Base-by-base conservation (phyloP, 2,329 filamentous ascomycete genomes). In the Lasiodiplodia theobromae region DNA sequence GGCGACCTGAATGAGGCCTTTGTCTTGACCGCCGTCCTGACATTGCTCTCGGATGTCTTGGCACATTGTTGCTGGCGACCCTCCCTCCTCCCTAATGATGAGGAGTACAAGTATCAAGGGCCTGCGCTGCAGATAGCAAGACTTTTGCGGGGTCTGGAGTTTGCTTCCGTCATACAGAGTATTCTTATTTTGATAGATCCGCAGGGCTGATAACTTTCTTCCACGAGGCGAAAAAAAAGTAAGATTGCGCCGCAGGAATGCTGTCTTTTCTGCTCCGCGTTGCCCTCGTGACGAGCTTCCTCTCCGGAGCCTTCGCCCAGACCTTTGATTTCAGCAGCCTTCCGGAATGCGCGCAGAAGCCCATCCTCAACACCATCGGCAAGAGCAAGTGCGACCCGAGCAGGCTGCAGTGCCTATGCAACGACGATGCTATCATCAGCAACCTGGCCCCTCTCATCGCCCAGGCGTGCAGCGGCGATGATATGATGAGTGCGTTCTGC, bases 401-500 rank as follows among this genome's bases (percentile, higher is more conserved):
- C 34, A 63, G 66, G 44, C 44, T n/a, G n/a, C 23, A 64, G 18
- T 69, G 68, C 31, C 60, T 69, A 16, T 69, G 68, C 40, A 56
- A 23, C 3, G 60, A 68, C n/a, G 49, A 53, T 7, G 38, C 11
- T 21, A 37, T 68, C 11, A 38, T 67, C 11, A 51, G 62, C 12
- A 38, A 37, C 11, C 28, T 69, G n/a, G 56, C 40, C 5, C 38
- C 31, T 37, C 34, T 56, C 8, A 63, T 63, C 28, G 47, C 23
- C 5, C 52, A 52, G 16, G 16, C 25, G n/a, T 68, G 66, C n/a
- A 62, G 25, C 12, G 57, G 49, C 7, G 47, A 60, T 14, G 66
- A 68, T 4, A 10, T 63, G 28, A 62, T n/a, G 18, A 68, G 66
- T 68, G 21, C 49, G 66, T 28, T 8, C 11, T 7, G 21, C n/a